Base-by-base conservation (phyloP, 768 basidiomycete species). In the Rhizopogon vinicolor region DNA sequence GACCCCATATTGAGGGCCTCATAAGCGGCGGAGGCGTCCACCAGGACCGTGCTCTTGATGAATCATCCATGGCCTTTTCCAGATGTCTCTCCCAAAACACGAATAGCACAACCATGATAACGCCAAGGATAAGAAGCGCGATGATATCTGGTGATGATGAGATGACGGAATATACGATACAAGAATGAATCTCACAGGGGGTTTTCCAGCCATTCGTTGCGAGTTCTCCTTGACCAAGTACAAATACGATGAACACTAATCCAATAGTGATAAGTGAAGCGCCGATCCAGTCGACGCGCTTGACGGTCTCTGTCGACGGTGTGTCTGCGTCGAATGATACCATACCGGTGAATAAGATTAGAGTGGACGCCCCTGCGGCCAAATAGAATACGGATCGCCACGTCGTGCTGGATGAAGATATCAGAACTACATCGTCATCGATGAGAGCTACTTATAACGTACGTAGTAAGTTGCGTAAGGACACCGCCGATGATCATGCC, bases 221-320 rank as follows among this genome's bases (percentile, higher is more conserved):
- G 16, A 76, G 70, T n/a, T 76, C 76, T 6, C 83, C 89, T 58
- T 89, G 81, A 46, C 85, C 82, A 3, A 94, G 78, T 0, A 85
- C 84, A 61, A 91, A 93, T 7, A 86, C 76, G 58, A 93, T 75
- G 0, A 93, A 69, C 1, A 87, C 79, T 33, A 93, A 71, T 0
- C 87, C 89, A 0, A 73, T 66, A 0, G 89, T 90, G 52, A 83
- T 70, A 13, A 93, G 67, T 14, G 77, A 67, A 0, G 86, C 87
- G 3, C 92, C 92, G 18, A 89, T 68, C 89, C 89, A 92, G 57
- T 94, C 92, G 0, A 93, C 76, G 0, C 84, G 74, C 25, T 73
- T 66, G 54, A 79, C 78, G 0, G 44, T 50, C 51, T 77, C 75
- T 7, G 61, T 50, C 0, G 80, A 75, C 25, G 41, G 7, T 7